Conservation (phyloP, 768 basidiomycete species). For the Podaxis pistillaris region DNA sequence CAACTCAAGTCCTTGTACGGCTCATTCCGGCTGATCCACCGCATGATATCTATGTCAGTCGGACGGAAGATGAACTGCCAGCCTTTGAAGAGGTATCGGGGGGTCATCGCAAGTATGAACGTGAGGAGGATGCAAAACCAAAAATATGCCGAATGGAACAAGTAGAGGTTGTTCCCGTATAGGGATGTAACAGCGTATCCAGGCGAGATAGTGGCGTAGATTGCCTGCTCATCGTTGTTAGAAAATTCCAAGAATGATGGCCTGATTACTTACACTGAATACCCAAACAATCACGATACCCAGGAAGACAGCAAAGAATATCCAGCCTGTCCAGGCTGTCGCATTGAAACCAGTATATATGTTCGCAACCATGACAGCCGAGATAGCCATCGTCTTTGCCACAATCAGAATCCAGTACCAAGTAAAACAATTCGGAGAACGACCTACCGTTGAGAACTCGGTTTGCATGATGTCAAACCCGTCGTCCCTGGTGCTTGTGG, state of each 20-base stretch:
- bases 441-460: constrained; percentile 84
- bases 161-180: constrained; percentile 71
- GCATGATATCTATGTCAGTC: constrained; percentile 77
- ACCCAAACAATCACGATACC: constrained; percentile 78
- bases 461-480: constrained; percentile 72
- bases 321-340: constrained; percentile 86
- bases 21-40: constrained; percentile 64
- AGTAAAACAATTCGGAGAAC: background rate
- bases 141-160: constrained; percentile 84
- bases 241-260: background rate
- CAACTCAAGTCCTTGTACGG: constrained; percentile 57
- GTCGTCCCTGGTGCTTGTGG: constrained; percentile 72
- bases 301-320: constrained; percentile 76
- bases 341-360: constrained; percentile 88
- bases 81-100: constrained; percentile 73
- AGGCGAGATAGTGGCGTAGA: constrained; percentile 81
- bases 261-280: constrained; percentile 60
- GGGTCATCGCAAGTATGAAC: constrained; percentile 67
- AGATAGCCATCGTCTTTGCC: constrained; percentile 74
- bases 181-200: constrained; percentile 63
- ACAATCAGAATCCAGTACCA: background rate
- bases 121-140: constrained; percentile 81
- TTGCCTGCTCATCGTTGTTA: constrained; percentile 41
- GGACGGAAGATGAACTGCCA: constrained; percentile 70
- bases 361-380: constrained; percentile 74